phyloP scores from a whole-genome alignment of 768 basidiomycete species.

The Mycena rebaudengoi region DNA sequence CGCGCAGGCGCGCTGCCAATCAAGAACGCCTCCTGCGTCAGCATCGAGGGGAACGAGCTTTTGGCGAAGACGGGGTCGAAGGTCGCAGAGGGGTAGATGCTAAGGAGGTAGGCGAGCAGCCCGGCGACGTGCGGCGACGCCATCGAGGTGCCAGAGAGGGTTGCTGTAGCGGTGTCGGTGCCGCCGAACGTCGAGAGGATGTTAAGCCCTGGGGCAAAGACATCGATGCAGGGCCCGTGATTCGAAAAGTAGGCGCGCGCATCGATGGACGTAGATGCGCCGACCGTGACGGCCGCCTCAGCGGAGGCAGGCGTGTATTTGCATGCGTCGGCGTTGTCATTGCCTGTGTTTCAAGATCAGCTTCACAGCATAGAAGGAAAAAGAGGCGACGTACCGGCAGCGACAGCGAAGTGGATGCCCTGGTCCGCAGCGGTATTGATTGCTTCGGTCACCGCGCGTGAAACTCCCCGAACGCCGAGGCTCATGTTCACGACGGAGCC shows the following conservation, averaged over 20 bases:
- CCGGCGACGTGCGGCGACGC: constrained; percentile 93
- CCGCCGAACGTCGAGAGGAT: constrained; percentile 89
- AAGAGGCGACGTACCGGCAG: constrained; percentile 70
- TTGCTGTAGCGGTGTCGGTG: constrained; percentile 63
- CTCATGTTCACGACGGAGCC: constrained; percentile 99
- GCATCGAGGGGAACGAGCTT: neutral
- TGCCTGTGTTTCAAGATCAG: constrained; percentile 50
- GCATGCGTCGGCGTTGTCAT: constrained; percentile 90
- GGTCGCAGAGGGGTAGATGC: constrained; percentile 75
- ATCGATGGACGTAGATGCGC: constrained; percentile 84
- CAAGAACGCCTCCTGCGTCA: constrained; percentile 24
- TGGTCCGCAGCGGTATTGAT: constrained; percentile 84
- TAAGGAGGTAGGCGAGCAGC: constrained; percentile 89
- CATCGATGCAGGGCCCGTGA: constrained; percentile 87
- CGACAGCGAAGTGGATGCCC: constrained; percentile 96
- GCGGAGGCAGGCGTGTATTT: constrained; percentile 90
- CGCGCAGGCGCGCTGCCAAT: constrained; percentile 43
- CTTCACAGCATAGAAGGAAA: neutral
- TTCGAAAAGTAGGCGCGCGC: constrained; percentile 94
- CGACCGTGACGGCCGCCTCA: constrained; percentile 91
- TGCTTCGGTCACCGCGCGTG: constrained; percentile 79
- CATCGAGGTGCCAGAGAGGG: constrained; percentile 93
- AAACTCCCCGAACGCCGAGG: constrained; percentile 90
- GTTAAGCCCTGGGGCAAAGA: constrained; percentile 92
- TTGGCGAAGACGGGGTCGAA: constrained; percentile 63